phyloP scores from a whole-genome alignment of 2,329 filamentous ascomycete species.

The Aspergillus arachidicola region DNA sequence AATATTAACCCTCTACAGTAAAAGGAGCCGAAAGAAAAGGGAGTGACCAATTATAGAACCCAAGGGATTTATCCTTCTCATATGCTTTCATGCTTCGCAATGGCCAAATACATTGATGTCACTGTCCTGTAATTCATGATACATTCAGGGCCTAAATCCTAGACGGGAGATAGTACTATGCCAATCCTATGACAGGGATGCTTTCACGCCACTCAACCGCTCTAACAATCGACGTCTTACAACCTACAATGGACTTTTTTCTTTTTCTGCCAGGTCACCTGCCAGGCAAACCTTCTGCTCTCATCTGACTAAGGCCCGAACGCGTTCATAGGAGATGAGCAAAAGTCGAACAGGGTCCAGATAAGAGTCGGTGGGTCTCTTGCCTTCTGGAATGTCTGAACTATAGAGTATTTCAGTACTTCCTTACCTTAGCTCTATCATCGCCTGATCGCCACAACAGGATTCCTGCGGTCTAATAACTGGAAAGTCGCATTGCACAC shows the following conservation, averaged over 20 bases:
- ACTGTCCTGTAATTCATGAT: neutral
- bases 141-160: neutral
- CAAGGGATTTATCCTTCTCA: neutral
- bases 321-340: neutral
- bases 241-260: neutral
- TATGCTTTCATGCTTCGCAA: neutral
- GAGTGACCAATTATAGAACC: neutral
- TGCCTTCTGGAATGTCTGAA: conserved; percentile 2
- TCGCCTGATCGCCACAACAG: neutral
- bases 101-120: neutral
- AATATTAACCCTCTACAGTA: neutral
- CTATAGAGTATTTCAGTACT: neutral
- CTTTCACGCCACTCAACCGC: neutral
- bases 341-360: neutral
- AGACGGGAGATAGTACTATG: neutral
- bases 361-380: conserved; percentile 3
- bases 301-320: neutral
- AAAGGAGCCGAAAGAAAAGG: neutral
- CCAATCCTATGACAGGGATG: neutral
- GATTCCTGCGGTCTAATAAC: neutral
- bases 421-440: neutral
- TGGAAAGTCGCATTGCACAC: neutral
- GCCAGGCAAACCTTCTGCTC: neutral
- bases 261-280: neutral
- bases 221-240: neutral